A percentile compares a stretch with the other conserved stretches of the same genome.
phyloP scores from a whole-genome alignment of 2,329 filamentous ascomycete species.

The Falciphora oryzae region DNA sequence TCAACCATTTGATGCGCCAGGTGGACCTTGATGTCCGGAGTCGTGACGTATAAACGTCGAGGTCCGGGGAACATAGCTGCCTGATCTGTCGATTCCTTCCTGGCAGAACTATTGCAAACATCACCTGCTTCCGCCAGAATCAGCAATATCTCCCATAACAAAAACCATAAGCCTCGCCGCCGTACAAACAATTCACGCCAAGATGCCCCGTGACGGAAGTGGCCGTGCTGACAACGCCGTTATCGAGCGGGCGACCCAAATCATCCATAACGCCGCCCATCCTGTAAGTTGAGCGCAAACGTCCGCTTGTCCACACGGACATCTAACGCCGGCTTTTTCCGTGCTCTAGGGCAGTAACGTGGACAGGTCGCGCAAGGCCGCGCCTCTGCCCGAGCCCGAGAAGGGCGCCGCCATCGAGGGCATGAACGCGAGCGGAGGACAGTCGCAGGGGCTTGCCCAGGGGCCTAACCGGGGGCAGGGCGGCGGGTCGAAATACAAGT shows the following conservation, averaged over 20 bases:
- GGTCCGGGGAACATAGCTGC: too few relatives aligned
- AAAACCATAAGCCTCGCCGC: neutral
- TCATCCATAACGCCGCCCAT: slow-evolving; percentile 38
- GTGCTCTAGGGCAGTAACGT: slow-evolving; percentile 25
- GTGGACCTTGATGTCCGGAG: too few relatives aligned
- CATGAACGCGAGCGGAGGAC: slow-evolving; percentile 36
- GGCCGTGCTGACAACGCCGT: slow-evolving; percentile 41
- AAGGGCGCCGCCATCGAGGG: slow-evolving; percentile 36
- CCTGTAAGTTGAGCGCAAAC: slow-evolving; percentile 25
- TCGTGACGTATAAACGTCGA: neutral
- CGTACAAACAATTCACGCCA: slow-evolving; percentile 18
- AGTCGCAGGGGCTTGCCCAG: slow-evolving; percentile 35
- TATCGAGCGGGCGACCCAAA: slow-evolving; percentile 28
- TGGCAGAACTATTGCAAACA: too few relatives aligned
- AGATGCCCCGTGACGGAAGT: slow-evolving; percentile 46
- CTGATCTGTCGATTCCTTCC: too few relatives aligned
- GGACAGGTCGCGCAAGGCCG: slow-evolving; percentile 43
- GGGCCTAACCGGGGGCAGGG: slow-evolving; percentile 38
- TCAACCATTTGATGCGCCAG: neutral
- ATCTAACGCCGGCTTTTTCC: neutral
- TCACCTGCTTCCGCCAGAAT: too few relatives aligned
- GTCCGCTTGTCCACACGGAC: neutral
- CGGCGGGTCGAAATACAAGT: slow-evolving; percentile 9
- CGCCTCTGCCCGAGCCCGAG: slow-evolving; percentile 39
- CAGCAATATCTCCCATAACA: too few relatives aligned